These are phyloP conservation scores for Suillus weaverae DNA, from an alignment of 768 basidiomycete genomes.

Conservation along the genomic window DNA sequence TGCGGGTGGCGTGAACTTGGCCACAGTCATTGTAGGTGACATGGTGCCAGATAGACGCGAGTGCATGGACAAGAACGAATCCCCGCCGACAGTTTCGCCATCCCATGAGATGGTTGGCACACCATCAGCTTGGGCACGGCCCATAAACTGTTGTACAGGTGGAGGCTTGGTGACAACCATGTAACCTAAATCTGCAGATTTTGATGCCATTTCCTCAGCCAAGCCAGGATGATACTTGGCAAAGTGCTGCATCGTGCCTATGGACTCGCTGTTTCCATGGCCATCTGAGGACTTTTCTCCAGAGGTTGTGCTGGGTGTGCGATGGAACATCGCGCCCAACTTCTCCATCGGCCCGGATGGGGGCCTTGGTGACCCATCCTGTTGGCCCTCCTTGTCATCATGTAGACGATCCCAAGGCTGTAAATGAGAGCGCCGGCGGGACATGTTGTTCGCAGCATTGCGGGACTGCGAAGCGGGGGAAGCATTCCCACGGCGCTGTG, in stretches of 20 bases:
- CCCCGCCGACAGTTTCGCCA: constrained; percentile 43
- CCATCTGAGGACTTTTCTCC: constrained; percentile 45
- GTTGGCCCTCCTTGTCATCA: constrained; percentile 45
- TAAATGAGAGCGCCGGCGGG: constrained; percentile 42
- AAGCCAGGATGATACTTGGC: constrained; percentile 58
- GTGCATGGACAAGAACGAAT: constrained; percentile 50
- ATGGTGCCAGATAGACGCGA: constrained; percentile 46
- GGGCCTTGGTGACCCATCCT: constrained; percentile 42
- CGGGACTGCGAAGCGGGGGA: constrained; percentile 35
- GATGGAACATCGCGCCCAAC: constrained; percentile 63
- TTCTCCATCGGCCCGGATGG: constrained; percentile 52
- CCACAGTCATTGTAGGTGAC: constrained; percentile 50
- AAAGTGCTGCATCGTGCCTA: constrained; percentile 43
- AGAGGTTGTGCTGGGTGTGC: constrained; percentile 53
- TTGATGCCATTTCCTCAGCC: constrained; percentile 51
- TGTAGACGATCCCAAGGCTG: constrained; percentile 62
- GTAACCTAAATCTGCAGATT: constrained; percentile 22
- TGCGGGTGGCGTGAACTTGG: constrained; percentile 63
- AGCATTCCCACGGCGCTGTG: constrained; percentile 1
- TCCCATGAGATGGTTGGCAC: constrained; percentile 50
- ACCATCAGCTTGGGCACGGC: constrained; percentile 40
- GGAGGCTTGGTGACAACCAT: constrained; percentile 23
- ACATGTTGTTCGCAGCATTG: constrained; percentile 41
- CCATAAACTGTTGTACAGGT: constrained; percentile 46
- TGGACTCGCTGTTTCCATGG: constrained; percentile 29